Evolutionary conservation across 2,329 filamentous ascomycete species (phyloP), one percentile per base, ranked within the genome.

Genomic region (Calonectria ilicicola): DNA sequence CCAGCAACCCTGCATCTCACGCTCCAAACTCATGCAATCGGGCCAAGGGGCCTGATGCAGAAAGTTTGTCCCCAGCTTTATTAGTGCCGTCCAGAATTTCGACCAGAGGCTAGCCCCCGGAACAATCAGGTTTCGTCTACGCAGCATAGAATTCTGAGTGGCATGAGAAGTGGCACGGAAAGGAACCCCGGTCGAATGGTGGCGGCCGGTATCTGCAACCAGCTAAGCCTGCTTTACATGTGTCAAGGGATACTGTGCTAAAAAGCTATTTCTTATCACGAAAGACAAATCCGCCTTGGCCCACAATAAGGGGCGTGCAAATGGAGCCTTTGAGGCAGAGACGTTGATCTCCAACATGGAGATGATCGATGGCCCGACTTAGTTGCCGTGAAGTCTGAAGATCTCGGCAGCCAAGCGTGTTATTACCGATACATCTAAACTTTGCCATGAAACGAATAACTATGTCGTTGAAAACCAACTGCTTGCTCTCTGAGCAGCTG

Each of bases 81-180:
- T 32, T 42, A 40, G 46, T 49, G n/a, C 65, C 35, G 38, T 12
- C n/a, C 19, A 42, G 27, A 2, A 46, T 6, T 9, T 26, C 5
- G 21, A 21, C 9, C 6, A 60, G 38, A 47, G 49, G 26, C 44
- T 32, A 26, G 15, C 44, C 51, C 53, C 42, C 5, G 10, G 17
- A 47, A 10, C 35, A 19, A n/a, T n/a, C 9, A 12, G 42, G 38
- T 26, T 15, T 58, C 19, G 38, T 23, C 27, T 23, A 63, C 32
- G 32, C 32, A 35, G 32, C 32, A 12, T 29, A 46, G 26, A 29
- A 46, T 63, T 46, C 29, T 47, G 26, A 40, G 65, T 47, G 64
- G 65, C 47, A 58, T 58, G 65, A 58, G 65, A 35, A 32, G 65
- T 67, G 65, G 65, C 32, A 60, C 44, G 51, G 53, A 67, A 47